phyloP scores from a whole-genome alignment of 768 basidiomycete genomes.

The Boletus rex-veris region DNA sequence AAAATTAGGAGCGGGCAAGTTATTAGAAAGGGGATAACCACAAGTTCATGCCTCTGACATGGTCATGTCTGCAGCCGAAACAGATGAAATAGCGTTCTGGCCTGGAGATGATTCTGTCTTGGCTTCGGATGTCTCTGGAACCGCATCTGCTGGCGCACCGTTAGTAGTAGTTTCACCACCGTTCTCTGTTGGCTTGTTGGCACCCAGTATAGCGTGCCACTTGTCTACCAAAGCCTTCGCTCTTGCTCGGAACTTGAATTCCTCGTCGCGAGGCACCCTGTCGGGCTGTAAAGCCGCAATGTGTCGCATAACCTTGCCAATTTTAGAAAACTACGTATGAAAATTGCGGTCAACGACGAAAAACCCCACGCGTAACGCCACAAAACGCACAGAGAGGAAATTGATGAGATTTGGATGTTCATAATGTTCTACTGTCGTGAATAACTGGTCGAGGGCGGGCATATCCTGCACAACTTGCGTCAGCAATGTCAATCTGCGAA shows the following conservation, averaged over 20 bases:
- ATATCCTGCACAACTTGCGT: conserved; percentile 55
- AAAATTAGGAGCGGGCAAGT: conserved; percentile 13
- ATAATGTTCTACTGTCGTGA: conserved; percentile 74
- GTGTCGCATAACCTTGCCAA: conserved; percentile 61
- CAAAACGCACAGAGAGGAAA: conserved; percentile 54
- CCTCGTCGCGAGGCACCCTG: conserved; percentile 48
- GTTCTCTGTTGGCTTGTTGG: conserved; percentile 32
- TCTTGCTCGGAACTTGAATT: conserved; percentile 51
- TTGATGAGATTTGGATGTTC: conserved; percentile 69
- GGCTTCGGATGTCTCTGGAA: conserved; percentile 15
- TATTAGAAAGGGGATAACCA: conserved; percentile 10
- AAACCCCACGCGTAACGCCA: conserved; percentile 4
- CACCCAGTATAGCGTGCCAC: conserved; percentile 40
- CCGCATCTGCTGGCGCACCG: conserved; percentile 22
- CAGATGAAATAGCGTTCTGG: conserved; percentile 30
- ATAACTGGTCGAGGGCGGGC: conserved; percentile 65
- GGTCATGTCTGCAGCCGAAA: conserved; percentile 37
- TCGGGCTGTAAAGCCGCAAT: conserved; percentile 43
- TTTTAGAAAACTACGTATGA: conserved; percentile 41
- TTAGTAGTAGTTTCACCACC: conserved; percentile 28
- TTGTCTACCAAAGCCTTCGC: conserved; percentile 46
- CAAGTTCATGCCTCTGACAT: conserved; percentile 38
- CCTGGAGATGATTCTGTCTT: conserved; percentile 21
- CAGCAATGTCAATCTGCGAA: conserved; percentile 3
- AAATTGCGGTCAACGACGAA: conserved; percentile 8